Base-by-base conservation (phyloP, 768 basidiomycete species). In the Cyclocybe aegerita region DNA sequence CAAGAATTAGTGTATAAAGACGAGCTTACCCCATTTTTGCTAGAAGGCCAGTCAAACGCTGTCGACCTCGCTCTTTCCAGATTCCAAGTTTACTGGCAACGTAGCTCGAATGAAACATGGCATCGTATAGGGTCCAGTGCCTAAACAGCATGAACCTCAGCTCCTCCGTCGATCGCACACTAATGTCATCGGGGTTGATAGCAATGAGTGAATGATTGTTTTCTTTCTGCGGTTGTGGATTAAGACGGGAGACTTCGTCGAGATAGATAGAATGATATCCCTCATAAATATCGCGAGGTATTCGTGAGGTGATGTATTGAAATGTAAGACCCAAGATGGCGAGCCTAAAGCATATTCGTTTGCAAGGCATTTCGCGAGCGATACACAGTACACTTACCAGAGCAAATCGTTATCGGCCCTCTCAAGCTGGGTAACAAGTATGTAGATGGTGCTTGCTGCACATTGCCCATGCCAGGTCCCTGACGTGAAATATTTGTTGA, bases 101-200 rank as follows among this genome's bases (percentile, higher is more conserved):
- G 61, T 98, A 99, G 50, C 90, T 90, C 3, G 94, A 97, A 67
- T 99, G 96, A 60, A 87, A 86, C 97, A 99, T 98, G 9, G 95
- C 86, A 62, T 99, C 97, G 64, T 98, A 98, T 40, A 99, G 70
- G 30, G 89, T 98, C 97, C 97, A 99, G 71, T 98, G 97, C 49
- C 96, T 80, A 65, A 95, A 94, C 47, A 98, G 79, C 71, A 87
- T 94, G 67, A 99, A 98, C 17, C 97, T 80, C 47, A 98, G 74
- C 67, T 99, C 97, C 45, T 95, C 93, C 31, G 83, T 85, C 36
- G 86, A 76, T 35, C 91, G 82, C 55, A 99, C 83, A 30, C 86
- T 83, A 50, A 77, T 72, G 64, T 98, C 95, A 58, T 98, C 94
- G 1, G 96, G 90, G 55, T 79, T 81, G 17, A 84, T 70, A 0